Percentiles rank a stretch among this genome's conserved stretches.
Evolutionary conservation across 2,329 filamentous ascomycete species (phyloP).

Genomic region (Diplodia mutila): DNA sequence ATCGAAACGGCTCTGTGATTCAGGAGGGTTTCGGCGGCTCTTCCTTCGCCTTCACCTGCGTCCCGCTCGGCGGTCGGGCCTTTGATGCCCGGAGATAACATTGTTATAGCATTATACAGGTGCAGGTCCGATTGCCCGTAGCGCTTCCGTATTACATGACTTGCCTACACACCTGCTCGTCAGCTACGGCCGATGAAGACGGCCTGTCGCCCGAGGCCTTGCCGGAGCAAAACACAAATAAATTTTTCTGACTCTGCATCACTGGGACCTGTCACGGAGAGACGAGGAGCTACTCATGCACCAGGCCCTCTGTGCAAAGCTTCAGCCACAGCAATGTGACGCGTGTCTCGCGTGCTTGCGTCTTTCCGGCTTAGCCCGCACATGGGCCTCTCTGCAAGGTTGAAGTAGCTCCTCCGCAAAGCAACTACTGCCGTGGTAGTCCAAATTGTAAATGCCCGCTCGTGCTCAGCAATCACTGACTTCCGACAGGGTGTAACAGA

Average conservation of each 20-base stretch:
- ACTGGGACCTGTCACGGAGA: background rate
- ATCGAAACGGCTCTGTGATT: conserved; percentile 11
- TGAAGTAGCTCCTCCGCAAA: conserved; percentile 13
- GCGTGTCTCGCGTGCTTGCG: conserved; percentile 13
- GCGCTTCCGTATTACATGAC: conserved; percentile 21
- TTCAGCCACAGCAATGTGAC: conserved; percentile 13
- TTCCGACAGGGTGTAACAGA: background rate
- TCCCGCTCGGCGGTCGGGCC: background rate
- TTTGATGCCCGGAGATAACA: conserved; percentile 5
- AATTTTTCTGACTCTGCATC: background rate
- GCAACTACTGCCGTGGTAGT: background rate
- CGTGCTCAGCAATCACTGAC: background rate
- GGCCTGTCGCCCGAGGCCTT: conserved; percentile 4
- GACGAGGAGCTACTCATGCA: background rate
- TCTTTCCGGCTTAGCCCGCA: conserved; percentile 6
- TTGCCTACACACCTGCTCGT: background rate
- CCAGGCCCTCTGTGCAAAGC: background rate
- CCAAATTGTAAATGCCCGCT: background rate
- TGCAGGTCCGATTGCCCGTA: background rate
- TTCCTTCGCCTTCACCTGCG: background rate
- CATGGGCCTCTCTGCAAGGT: conserved; percentile 8
- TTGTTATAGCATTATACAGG: conserved; percentile 16
- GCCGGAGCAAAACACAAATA: background rate
- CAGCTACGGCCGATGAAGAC: conserved; percentile 14
- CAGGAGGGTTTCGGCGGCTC: conserved; percentile 12